phyloP scores from a whole-genome alignment of 1,139 yeast genomes.

The Geotrichum histeridarum region DNA sequence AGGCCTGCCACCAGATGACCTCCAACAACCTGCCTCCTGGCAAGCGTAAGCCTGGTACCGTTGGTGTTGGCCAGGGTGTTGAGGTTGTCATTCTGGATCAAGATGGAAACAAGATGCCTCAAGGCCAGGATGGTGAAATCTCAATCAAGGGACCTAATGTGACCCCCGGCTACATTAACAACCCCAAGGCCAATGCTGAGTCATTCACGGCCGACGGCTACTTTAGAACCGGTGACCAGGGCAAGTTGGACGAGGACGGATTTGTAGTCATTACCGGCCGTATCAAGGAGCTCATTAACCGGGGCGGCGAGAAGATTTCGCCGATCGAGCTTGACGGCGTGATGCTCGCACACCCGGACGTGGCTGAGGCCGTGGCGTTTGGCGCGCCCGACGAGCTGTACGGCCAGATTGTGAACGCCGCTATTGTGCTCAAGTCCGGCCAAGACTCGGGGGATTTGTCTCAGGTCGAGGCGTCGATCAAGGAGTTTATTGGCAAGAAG shows the following conservation, averaged over 20 bases:
- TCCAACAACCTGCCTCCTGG: constrained; percentile 63
- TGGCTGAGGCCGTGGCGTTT: constrained; percentile 62
- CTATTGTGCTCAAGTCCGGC: constrained; percentile 50
- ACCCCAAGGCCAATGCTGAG: constrained; percentile 60
- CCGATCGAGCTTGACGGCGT: constrained; percentile 61
- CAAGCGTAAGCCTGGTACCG: constrained; percentile 60
- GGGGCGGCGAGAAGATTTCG: constrained; percentile 67
- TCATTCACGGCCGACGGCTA: constrained; percentile 53
- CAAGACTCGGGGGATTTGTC: constrained; percentile 19
- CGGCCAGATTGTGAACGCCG: constrained; percentile 65
- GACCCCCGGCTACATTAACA: constrained; percentile 65
- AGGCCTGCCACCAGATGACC: constrained; percentile 67
- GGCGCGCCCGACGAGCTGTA: constrained; percentile 59
- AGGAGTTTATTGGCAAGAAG: constrained; percentile 42
- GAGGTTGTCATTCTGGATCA: constrained; percentile 53
- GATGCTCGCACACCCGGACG: constrained; percentile 51
- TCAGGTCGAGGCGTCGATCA: constrained; percentile 43
- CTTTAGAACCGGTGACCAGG: constrained; percentile 73
- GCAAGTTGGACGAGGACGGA: constrained; percentile 54
- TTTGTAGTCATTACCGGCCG: constrained; percentile 58
- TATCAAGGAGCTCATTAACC: constrained; percentile 59
- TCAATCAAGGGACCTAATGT: constrained; percentile 60
- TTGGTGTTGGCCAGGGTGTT: constrained; percentile 66
- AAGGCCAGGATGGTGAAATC: constrained; percentile 58
- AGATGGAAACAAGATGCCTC: constrained; percentile 43